phyloP scores from a whole-genome alignment of 345 rosid species.

The Brassica nigra region DNA sequence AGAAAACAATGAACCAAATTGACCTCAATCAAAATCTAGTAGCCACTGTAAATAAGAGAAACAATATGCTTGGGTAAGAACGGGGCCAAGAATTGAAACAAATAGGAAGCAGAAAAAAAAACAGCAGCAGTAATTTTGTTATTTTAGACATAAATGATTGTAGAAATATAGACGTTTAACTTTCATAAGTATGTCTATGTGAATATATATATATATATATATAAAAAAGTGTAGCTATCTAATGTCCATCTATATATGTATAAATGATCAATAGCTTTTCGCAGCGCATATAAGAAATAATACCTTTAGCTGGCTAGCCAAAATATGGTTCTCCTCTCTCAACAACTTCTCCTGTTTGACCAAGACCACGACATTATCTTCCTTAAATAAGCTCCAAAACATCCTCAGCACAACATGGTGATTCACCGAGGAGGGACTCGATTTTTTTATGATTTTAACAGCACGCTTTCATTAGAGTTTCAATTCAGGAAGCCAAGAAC shows the following conservation, averaged over 20 bases:
- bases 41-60: not conserved
- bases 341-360: conserved; percentile 27
- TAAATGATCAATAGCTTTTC: conserved; percentile 3
- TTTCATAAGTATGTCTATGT: not conserved
- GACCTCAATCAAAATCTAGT: not conserved
- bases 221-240: not conserved
- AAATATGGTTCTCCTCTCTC: conserved; percentile 17
- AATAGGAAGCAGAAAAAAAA: not conserved
- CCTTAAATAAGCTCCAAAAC: not conserved
- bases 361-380: not conserved
- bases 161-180: not conserved
- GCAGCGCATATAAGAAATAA: not conserved
- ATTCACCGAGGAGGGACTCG: not conserved
- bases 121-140: not conserved
- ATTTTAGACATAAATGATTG: not conserved
- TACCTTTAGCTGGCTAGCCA: conserved; percentile 24
- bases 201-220: not conserved
- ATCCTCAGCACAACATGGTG: not conserved
- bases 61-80: not conserved
- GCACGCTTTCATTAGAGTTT: not conserved
- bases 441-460: not conserved
- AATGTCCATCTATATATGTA: not conserved
- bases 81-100: not conserved
- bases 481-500: not conserved
- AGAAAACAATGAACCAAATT: not conserved